phyloP scores from a whole-genome alignment of 2,329 filamentous ascomycete genomes.

The Elsinoe ampelina region DNA sequence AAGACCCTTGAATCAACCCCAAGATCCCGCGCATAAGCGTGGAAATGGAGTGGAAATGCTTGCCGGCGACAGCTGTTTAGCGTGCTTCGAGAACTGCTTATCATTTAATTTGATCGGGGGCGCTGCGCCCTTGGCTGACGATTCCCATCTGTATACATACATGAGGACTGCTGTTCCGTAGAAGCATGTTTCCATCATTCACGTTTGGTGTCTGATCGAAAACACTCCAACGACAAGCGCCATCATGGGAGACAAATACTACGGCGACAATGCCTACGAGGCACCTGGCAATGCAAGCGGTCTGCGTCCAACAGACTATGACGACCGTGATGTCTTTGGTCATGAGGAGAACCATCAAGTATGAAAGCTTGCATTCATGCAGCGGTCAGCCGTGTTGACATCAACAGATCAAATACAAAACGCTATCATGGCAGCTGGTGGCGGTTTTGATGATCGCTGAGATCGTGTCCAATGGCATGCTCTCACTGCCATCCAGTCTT shows the following conservation, averaged over 20 bases:
- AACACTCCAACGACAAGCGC: neutral
- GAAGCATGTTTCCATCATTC: neutral
- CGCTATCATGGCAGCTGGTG: slow-evolving; percentile 44
- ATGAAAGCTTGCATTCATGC: neutral
- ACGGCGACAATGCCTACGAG: slow-evolving; percentile 36
- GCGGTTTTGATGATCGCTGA: slow-evolving; percentile 48
- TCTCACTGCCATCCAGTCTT: slow-evolving; percentile 43
- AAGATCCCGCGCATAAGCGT: slow-evolving; percentile 1
- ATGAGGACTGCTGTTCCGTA: neutral
- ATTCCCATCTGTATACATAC: neutral
- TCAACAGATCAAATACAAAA: slow-evolving; percentile 44
- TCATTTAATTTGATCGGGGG: slow-evolving; percentile 8
- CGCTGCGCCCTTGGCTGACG: slow-evolving; percentile 6
- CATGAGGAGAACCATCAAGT: slow-evolving; percentile 26
- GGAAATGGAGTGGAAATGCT: neutral
- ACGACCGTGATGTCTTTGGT: slow-evolving; percentile 35
- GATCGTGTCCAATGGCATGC: slow-evolving; percentile 47
- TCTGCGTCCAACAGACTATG: slow-evolving; percentile 35
- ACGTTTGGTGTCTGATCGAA: neutral
- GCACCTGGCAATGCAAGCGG: slow-evolving; percentile 42
- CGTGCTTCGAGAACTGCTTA: slow-evolving; percentile 9
- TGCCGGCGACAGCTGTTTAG: slow-evolving; percentile 4
- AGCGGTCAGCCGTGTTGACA: neutral
- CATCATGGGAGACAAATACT: slow-evolving; percentile 1
- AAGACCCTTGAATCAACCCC: neutral